Percentiles rank a stretch among this genome's conserved stretches.
Evolutionary conservation across 1,284 basidiomycete species (phyloP).

Genomic region (Xanthoconium separans): DNA sequence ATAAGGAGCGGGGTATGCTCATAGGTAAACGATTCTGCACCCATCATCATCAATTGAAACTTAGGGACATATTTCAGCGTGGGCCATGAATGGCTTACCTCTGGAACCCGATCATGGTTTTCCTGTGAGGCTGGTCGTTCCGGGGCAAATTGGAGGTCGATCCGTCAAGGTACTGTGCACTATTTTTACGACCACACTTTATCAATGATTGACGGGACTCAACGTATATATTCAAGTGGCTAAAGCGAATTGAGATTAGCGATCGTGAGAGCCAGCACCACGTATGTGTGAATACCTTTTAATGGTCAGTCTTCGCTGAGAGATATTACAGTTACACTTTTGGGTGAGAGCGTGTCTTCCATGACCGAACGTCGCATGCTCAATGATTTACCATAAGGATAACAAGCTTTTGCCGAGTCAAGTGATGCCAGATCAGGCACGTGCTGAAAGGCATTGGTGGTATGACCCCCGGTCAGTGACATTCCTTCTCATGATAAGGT

Average conservation of each 20-base stretch:
- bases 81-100: slow-evolving; percentile 62
- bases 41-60: neutral
- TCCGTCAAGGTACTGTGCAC: slow-evolving; percentile 40
- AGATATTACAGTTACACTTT: slow-evolving; percentile 30
- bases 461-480: slow-evolving; percentile 50
- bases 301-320: neutral
- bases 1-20: slow-evolving; percentile 55
- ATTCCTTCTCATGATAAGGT: neutral
- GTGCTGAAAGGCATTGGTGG: slow-evolving; percentile 61
- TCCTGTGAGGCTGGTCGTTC: slow-evolving; percentile 60
- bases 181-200: neutral
- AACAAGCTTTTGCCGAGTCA: slow-evolving; percentile 65
- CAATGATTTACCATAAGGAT: slow-evolving; percentile 37
- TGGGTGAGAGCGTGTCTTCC: slow-evolving; percentile 22
- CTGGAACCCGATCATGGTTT: slow-evolving; percentile 68
- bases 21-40: slow-evolving; percentile 32
- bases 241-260: slow-evolving; percentile 57
- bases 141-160: slow-evolving; percentile 65
- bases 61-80: slow-evolving; percentile 34
- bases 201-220: neutral
- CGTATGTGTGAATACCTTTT: slow-evolving; percentile 29
- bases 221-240: slow-evolving; percentile 45
- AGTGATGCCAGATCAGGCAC: slow-evolving; percentile 55
- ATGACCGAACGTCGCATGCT: neutral
- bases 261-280: slow-evolving; percentile 55